Evolutionary conservation across 1,139 yeast genomes (phyloP).

Genomic region (Hyphopichia wangnamkhiaoensis): DNA sequence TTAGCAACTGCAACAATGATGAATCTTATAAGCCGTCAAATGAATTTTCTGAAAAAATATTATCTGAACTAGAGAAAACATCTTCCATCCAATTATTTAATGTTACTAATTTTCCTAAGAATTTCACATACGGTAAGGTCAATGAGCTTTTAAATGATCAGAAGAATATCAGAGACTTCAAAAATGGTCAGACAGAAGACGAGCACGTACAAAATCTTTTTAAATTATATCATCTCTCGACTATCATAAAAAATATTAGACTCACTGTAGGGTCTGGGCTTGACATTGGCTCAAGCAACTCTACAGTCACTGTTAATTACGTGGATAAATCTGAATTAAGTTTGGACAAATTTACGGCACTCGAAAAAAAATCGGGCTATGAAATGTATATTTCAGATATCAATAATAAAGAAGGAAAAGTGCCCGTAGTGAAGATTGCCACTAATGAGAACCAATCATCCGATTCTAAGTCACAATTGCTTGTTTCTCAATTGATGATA

Average conservation of each 20-base stretch:
- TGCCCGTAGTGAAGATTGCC: conserved; percentile 13
- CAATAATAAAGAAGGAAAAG: conserved; percentile 1
- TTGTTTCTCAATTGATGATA: conserved; percentile 86
- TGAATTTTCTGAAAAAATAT: conserved; percentile 15
- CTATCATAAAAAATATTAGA: conserved; percentile 25
- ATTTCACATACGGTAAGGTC: conserved; percentile 40
- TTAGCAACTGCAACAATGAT: conserved; percentile 16
- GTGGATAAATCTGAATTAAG: conserved; percentile 1
- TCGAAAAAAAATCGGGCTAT: conserved; percentile 12
- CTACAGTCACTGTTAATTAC: conserved; percentile 15
- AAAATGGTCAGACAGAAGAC: conserved; percentile 12
- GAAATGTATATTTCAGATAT: not conserved
- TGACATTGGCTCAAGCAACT: conserved; percentile 13
- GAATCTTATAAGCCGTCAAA: conserved; percentile 16
- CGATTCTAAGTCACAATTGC: conserved; percentile 43
- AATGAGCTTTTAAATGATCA: conserved; percentile 26
- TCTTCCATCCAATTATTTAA: conserved; percentile 21
- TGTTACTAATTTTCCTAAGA: conserved; percentile 33
- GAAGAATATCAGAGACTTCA: conserved; percentile 9
- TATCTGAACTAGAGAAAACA: conserved; percentile 14
- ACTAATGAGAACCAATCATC: conserved; percentile 18
- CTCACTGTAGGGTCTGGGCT: conserved; percentile 20
- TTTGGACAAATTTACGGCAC: too few species aligned
- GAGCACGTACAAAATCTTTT: conserved; percentile 26
- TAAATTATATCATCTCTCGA: conserved; percentile 30